Conservation (phyloP, 2,329 filamentous ascomycete genomes). For the Cordyceps pruinosa region DNA sequence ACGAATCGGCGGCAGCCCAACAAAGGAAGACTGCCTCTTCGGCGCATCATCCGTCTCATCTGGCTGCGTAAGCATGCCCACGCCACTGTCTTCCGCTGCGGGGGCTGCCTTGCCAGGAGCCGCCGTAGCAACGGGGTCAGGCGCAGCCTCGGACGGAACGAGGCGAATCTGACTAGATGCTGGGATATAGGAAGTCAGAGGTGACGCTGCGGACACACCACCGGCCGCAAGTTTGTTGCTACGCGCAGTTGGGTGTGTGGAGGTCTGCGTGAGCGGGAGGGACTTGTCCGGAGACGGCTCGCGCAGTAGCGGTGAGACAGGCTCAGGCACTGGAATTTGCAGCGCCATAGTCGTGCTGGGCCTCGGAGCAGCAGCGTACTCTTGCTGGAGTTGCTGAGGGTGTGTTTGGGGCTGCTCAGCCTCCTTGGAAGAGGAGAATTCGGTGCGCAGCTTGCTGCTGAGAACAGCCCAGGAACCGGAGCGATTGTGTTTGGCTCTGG, state of each 20-base stretch:
- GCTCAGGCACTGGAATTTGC: constrained; percentile 21
- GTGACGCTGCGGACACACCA: background rate
- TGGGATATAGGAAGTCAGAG: constrained; percentile 3
- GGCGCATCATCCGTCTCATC: constrained; percentile 23
- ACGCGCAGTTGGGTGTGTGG: background rate
- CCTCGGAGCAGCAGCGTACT: background rate
- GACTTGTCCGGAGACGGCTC: background rate
- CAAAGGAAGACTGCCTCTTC: constrained; percentile 44
- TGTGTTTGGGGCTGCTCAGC: constrained; percentile 7
- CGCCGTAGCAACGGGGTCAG: background rate
- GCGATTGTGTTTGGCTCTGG: constrained; percentile 31
- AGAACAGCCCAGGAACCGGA: constrained; percentile 40
- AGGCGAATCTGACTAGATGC: constrained; percentile 17
- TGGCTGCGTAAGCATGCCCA: constrained; percentile 13
- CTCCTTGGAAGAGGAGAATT: constrained; percentile 1
- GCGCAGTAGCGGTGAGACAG: constrained; percentile 29
- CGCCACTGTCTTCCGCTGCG: constrained; percentile 2
- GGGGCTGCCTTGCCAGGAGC: background rate
- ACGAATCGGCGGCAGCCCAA: constrained; percentile 52
- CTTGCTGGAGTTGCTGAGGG: constrained; percentile 7
- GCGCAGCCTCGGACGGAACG: constrained; percentile 16
- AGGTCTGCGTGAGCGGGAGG: background rate
- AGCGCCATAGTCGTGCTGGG: constrained; percentile 14
- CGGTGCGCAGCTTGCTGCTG: constrained; percentile 24
- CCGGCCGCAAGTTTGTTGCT: background rate